Conservation (phyloP, 164 flowering plant genomes). For the Vitis cinerea region DNA sequence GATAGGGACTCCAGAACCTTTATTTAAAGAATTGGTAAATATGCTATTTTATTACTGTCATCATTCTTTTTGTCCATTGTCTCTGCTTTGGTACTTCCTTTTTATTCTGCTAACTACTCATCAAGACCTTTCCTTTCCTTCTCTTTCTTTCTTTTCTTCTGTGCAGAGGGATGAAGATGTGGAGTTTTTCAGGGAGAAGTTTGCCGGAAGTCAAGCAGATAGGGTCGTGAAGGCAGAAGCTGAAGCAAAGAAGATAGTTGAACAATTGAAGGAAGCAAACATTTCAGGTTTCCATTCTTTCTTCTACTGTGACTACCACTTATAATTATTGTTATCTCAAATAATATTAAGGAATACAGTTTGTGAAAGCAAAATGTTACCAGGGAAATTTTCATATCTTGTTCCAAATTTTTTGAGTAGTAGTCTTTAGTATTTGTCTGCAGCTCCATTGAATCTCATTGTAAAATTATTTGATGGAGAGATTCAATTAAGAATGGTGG, state of each 20-base stretch:
- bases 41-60: too few relatives aligned
- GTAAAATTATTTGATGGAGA: too few relatives aligned
- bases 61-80: not conserved
- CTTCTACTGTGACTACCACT: too few relatives aligned
- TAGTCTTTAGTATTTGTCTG: too few relatives aligned
- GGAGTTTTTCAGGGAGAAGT: constrained; percentile 3
- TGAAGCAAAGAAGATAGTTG: constrained; percentile 16
- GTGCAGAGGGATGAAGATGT: constrained; percentile 69
- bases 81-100: not conserved
- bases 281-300: constrained; percentile 42
- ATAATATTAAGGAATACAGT: too few relatives aligned
- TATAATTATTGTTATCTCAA: too few relatives aligned
- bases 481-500: too few relatives aligned
- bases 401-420: too few relatives aligned
- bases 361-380: too few relatives aligned
- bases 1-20: constrained; percentile 77
- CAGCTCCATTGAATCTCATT: too few relatives aligned
- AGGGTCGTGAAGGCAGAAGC: not conserved
- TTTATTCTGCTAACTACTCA: too few relatives aligned
- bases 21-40: constrained; percentile 82
- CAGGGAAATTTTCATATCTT: too few relatives aligned
- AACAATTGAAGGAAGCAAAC: not conserved
- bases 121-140: not conserved
- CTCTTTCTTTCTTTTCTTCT: not conserved
- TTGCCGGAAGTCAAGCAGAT: constrained; percentile 7